Evolutionary conservation across 257 asterid species (phyloP).

Genomic region (Scutellaria barbata): DNA sequence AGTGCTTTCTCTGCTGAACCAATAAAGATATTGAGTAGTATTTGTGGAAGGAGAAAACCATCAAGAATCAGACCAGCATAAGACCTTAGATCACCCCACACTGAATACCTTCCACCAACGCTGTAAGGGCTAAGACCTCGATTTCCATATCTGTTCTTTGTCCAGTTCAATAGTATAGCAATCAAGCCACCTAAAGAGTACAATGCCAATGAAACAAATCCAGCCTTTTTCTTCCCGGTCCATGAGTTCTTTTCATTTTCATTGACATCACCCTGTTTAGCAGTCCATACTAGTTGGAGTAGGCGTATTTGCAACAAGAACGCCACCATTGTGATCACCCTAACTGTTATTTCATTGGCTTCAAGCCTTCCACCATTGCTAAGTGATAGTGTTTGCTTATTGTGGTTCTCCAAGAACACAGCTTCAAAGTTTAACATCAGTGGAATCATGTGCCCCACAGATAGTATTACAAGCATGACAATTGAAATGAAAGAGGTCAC

Average conservation of each 20-base stretch:
- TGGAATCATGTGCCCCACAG: slow-evolving; percentile 63
- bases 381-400: slow-evolving; percentile 33
- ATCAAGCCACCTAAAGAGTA: slow-evolving; percentile 55
- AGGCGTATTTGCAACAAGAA: slow-evolving; percentile 61
- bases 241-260: slow-evolving; percentile 22
- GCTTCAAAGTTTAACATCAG: slow-evolving; percentile 73
- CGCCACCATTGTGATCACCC: slow-evolving; percentile 60
- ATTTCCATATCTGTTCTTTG: slow-evolving; percentile 25
- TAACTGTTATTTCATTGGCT: slow-evolving; percentile 59
- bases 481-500: slow-evolving; percentile 53
- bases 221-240: slow-evolving; percentile 46
- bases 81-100: slow-evolving; percentile 64
- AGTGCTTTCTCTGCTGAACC: slow-evolving; percentile 53
- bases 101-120: slow-evolving; percentile 8
- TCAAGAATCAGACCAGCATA: slow-evolving; percentile 71
- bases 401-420: slow-evolving; percentile 39
- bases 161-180: slow-evolving; percentile 47
- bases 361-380: slow-evolving; percentile 57
- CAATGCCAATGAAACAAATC: slow-evolving; percentile 36
- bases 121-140: not conserved
- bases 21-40: slow-evolving; percentile 51
- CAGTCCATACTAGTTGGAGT: slow-evolving; percentile 62
- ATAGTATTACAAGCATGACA: slow-evolving; percentile 57
- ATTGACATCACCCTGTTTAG: slow-evolving; percentile 38
- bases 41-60: slow-evolving; percentile 75